Evolutionary conservation across 2,329 filamentous ascomycete species (phyloP), one percentile per base, ranked within the genome.

Genomic region (Fusarium humuli): DNA sequence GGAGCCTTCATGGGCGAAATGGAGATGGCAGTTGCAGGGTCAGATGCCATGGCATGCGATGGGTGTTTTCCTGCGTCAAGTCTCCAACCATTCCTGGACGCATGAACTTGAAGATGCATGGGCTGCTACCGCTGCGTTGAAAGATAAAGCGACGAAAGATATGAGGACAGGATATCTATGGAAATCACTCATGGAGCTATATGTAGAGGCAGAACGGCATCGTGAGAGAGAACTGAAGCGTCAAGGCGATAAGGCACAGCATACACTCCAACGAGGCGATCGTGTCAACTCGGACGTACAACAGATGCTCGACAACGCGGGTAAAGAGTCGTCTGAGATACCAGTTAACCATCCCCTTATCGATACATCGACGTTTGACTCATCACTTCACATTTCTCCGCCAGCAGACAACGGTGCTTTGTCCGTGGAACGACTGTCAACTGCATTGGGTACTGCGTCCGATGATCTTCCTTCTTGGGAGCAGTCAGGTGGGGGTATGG

Each of bases 21-120:
- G 77, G 77, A 74, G 71, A 9, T 78, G 77, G 77, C 77, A 78
- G 49, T 52, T 78, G 11, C 69, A 71, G 6, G 76, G 76, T 9
- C 65, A 72, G 27, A 64, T 76, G 16, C 76, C 73, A 3, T 77
- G 76, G 76, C 68, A 70, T 34, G 74, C 76, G 5, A 72, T 77
- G 46, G 61, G 69, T 6, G 41, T 71, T 6, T 71, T 76, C 11
- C 67, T 77, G 23, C 59, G 65, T 16, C 72, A 75, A 16, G 68
- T 73, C 5, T 65, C 60, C 8, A 67, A 41, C 10, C 54, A 56
- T 9, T 61, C 62, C 8, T 78, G 76, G 76, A 70, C 67, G 2
- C 37, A 60, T 13, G 58, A 58, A 22, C 66, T 75, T 1, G 76
- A 78, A 42, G 66, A 71, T 5, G 47, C 68, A 2, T 76, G 75